phyloP scores from a whole-genome alignment of 106 monocot genomes.

The Iris macrosiphon region DNA sequence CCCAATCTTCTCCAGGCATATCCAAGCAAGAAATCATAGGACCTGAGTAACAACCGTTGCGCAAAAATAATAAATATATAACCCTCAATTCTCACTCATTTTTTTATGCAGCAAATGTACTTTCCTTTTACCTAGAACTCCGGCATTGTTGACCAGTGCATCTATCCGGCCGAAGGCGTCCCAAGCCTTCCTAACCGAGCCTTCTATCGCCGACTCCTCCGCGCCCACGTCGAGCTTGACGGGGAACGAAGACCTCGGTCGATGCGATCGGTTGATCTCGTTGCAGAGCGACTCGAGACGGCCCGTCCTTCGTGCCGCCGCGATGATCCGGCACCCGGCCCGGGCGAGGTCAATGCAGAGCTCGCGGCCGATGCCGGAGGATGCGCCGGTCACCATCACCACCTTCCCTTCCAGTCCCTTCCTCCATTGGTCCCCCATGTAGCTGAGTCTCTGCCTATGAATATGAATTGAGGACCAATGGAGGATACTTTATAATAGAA shows the following conservation, averaged over 20 bases:
- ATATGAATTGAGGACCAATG: too few relatives aligned
- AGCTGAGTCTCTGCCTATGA: too few relatives aligned
- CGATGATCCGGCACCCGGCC: neutral
- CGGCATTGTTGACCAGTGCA: slow-evolving; percentile 47
- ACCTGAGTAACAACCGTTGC: too few relatives aligned
- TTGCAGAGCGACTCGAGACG: slow-evolving; percentile 34
- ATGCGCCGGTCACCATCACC: slow-evolving; percentile 13
- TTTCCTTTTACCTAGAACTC: slow-evolving; percentile 48
- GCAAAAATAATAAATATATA: too few relatives aligned
- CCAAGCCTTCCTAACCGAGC: slow-evolving; percentile 44
- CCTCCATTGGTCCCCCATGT: neutral
- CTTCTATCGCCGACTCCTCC: slow-evolving; percentile 19
- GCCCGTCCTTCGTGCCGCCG: slow-evolving; percentile 28
- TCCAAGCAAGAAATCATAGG: slow-evolving; percentile 32
- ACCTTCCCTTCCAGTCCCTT: slow-evolving; percentile 4
- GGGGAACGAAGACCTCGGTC: too few relatives aligned
- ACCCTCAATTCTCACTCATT: too few relatives aligned
- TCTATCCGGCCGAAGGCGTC: slow-evolving; percentile 55
- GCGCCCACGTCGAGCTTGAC: slow-evolving; percentile 56
- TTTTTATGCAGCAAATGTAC: too few relatives aligned
- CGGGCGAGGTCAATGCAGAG: neutral
- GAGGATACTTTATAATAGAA: too few relatives aligned
- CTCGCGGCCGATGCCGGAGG: slow-evolving; percentile 9
- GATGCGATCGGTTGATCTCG: slow-evolving; percentile 25
- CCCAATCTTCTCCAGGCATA: slow-evolving; percentile 53